These are phyloP conservation scores for Citrullus mucosospermus DNA, from an alignment of 306 rosid genomes.

Conservation along the genomic window DNA sequence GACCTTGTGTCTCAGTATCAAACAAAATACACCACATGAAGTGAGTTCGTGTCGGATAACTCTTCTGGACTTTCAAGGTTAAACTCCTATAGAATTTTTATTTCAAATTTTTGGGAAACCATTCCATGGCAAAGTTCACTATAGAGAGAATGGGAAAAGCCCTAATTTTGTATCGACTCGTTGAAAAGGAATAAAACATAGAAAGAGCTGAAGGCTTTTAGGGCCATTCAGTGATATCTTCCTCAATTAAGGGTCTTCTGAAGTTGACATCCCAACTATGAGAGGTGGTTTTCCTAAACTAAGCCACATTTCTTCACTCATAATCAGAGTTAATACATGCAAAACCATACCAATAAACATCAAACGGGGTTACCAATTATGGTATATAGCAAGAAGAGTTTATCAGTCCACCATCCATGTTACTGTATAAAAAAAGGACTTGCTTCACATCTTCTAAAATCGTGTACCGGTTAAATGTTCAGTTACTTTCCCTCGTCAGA, in stretches of 20 bases:
- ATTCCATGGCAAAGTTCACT: neutral
- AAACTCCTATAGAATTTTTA: neutral
- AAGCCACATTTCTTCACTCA: neutral
- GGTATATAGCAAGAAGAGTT: neutral
- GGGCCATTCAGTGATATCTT: neutral
- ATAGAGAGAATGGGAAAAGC: neutral
- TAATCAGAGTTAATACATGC: neutral
- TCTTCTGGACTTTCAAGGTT: neutral
- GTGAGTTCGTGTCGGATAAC: neutral
- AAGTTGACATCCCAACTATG: neutral
- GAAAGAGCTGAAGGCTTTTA: neutral
- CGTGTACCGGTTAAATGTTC: neutral
- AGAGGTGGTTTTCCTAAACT: neutral
- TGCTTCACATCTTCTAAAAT: neutral
- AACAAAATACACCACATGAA: neutral
- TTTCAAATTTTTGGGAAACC: neutral
- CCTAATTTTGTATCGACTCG: neutral
- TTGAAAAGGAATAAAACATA: neutral
- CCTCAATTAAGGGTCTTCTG: neutral
- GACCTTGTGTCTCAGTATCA: neutral
- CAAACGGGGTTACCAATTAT: neutral
- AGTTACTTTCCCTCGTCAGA: neutral
- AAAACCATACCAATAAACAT: neutral
- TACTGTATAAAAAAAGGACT: neutral
- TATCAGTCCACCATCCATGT: neutral